Base-by-base conservation (phyloP, 106 monocot species). In the Triglochin maritima region DNA sequence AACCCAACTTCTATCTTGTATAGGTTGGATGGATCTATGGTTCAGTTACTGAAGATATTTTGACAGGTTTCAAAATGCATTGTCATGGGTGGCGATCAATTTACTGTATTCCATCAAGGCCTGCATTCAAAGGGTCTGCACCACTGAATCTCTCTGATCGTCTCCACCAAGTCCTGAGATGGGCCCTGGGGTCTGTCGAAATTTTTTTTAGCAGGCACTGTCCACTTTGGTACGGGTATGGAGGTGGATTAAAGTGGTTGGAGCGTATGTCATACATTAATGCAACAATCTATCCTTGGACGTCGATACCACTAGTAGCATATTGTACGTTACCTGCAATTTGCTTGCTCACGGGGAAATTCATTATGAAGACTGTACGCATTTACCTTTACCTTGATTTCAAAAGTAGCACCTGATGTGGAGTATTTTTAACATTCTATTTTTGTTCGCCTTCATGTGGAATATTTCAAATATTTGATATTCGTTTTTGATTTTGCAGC, bases 11-110 rank as follows among this genome's bases (percentile, higher is more conserved):
- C 5, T 66, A 47, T 49, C 51, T 49, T 66, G 29, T 9, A 15
- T 29, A 72, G 72, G 72, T 74, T 55, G 73, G 73, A 8, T 74
- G 73, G 73, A 74, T 74, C 29, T 74, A 74, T 58, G 73, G 73
- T 16, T 74, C 73, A 5, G 72, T 72, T 16, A 72, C 72, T 17
- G 72, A 72, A 46, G 72, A 72, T 64, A 72, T 72, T 3, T 55
- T 72, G 53, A 72, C 72, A 4, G 72, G 72, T 13, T 72, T 72
- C 54, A 72, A 72, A 54, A 72, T 72, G 72, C 72, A 72, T 61
- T 72, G 72, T 50, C 72, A 72, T 63, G 72, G 72, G 45, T 72
- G 72, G 73, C 10, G 73, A n/a, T 74, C 73, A 3, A 74, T 74
- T 10, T 74, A 74, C 44, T 74, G 73, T 49, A 59, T 74, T 41